Base-by-base conservation (phyloP, 2,329 filamentous ascomycete species). In the Elsinoe necatrix region DNA sequence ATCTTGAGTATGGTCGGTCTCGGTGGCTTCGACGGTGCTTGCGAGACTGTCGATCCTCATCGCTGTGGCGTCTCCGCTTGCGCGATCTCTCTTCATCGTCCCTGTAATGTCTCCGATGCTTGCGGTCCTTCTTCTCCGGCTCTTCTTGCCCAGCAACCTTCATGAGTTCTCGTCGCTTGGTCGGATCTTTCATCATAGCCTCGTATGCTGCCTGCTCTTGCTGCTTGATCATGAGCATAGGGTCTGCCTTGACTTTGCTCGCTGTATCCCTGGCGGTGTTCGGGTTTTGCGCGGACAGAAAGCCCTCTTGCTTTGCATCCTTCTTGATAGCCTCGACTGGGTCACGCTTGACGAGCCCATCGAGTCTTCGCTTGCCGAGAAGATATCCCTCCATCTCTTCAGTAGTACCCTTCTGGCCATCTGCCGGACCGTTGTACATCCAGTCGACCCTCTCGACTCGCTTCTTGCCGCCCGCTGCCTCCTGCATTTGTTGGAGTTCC, bases 321-420 rank as follows among this genome's bases (percentile, higher is more conserved):
- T 95, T 95, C 71, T 89, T 85, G 57, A 95, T 73, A 61, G 86
- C 87, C 68, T 93, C 86, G 63, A 82, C 82, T 48, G 95, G 89
- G 37, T 85, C 85, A 50, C 87, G 88, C 69, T 93, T 88, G 42
- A 89, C 82, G 56, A 98, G 77, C 11, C 85, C 84, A 74, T 97
- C 92, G 68, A 98, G 92, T 58, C 91, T 81, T 58, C 93, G 80
- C 76, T 96, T 97, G 54, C 93, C 93, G 12, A 98, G 77, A 1
- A 98, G 73, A 69, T 95, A 98, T 3, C 87, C 89, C 68, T 98
- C 93, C 74, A 89, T 90, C 72, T 97, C 93, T 70, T 96, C 92
- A 21, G 80, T 82, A 37, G 82, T 88, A 27, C 86, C 86, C n/a
- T 77, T 76, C 66, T 87, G 85, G 34, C 89, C 88, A 57, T 78